Conservation (phyloP, 345 rosid species). For the Syzygium aqueum region DNA sequence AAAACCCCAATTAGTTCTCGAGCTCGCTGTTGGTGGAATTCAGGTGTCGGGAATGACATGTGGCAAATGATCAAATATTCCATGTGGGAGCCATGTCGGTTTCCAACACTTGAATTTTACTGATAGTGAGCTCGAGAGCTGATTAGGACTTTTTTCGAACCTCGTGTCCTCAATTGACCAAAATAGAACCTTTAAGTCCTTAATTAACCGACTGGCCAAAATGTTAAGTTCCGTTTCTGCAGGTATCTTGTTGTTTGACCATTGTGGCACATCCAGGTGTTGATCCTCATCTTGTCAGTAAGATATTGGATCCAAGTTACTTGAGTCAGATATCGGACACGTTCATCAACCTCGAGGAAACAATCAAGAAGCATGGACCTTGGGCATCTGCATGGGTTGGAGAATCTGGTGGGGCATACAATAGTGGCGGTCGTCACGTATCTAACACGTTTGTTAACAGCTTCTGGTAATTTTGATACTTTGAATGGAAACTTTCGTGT, state of each 20-base stretch:
- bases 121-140: accelerated
- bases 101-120: neutral
- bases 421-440: conserved; percentile 81
- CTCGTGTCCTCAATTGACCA: neutral
- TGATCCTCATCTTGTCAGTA: conserved; percentile 61
- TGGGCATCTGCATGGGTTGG: conserved; percentile 99
- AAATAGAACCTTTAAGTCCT: neutral
- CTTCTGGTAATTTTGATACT: conserved; percentile 55
- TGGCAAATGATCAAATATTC: neutral
- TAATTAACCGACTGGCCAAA: neutral
- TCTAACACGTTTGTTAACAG: conserved; percentile 86
- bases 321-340: conserved; percentile 49
- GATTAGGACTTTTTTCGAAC: neutral
- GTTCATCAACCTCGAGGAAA: conserved; percentile 43
- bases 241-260: neutral
- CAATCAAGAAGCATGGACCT: conserved; percentile 53
- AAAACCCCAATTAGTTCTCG: neutral
- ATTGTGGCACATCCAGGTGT: conserved; percentile 31
- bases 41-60: accelerated
- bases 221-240: neutral
- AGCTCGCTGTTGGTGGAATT: neutral
- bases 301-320: conserved; percentile 68
- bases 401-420: conserved; percentile 96
- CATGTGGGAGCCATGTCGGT: accelerated
- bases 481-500: neutral